Evolutionary conservation across 2,329 filamentous ascomycete species (phyloP).

Genomic region (Sclerotinia sclerotiorum): DNA sequence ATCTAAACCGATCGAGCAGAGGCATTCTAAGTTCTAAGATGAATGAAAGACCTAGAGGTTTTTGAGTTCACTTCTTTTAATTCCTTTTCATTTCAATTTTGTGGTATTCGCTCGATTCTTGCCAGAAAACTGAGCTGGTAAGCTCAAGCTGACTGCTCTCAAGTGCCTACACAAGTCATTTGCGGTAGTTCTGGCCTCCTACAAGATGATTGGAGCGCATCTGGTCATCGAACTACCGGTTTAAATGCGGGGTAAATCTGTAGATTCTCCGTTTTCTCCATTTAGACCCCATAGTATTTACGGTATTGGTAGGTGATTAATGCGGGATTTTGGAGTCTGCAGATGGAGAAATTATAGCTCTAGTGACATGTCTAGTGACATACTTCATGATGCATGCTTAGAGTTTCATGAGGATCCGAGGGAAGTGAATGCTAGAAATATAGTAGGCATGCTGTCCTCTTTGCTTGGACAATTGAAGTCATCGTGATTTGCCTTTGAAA

Average conservation of each 20-base stretch:
- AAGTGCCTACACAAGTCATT: too few species aligned
- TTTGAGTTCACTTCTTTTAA: not conserved
- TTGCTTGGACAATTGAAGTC: not conserved
- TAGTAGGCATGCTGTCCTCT: not conserved
- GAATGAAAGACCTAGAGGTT: not conserved
- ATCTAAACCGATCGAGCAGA: not conserved
- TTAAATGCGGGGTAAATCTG: not conserved
- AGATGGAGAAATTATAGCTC: not conserved
- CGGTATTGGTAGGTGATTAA: not conserved
- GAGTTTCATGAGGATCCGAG: not conserved
- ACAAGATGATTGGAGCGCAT: conserved; percentile 19
- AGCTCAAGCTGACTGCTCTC: not conserved
- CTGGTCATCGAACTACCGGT: not conserved
- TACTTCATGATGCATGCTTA: not conserved
- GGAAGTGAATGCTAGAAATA: not conserved
- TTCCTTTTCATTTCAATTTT: not conserved
- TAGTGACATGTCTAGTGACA: not conserved
- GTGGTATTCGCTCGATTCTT: not conserved
- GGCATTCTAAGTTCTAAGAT: not conserved
- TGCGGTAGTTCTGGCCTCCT: not conserved
- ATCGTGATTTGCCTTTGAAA: not conserved
- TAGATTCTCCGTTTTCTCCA: conserved; percentile 7
- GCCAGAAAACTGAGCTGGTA: not conserved
- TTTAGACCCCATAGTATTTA: not conserved
- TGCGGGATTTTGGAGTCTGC: not conserved